Percentiles rank a stretch among this genome's conserved stretches.
These are phyloP conservation scores for Venturia aucupariae DNA, from an alignment of 2,329 filamentous ascomycete species.

Conservation along the genomic window DNA sequence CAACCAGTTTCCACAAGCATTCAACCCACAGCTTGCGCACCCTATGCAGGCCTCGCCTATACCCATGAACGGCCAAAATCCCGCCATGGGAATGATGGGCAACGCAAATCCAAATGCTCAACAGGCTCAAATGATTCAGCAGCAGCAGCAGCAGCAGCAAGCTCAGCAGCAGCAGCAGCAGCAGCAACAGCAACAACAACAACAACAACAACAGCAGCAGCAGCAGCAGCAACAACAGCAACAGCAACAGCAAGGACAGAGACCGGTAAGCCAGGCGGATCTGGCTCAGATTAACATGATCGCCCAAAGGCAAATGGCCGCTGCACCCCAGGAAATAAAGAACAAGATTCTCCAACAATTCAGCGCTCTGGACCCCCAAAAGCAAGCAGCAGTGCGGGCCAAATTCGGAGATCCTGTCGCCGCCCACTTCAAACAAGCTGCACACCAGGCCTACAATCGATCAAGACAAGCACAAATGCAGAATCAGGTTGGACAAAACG, in stretches of 20 bases:
- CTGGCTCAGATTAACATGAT: slow-evolving; percentile 13
- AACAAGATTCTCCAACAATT: slow-evolving; percentile 13
- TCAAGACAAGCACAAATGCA: background rate
- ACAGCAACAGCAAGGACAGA: slow-evolving; percentile 17
- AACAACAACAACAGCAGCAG: slow-evolving; percentile 20
- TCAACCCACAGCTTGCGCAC: slow-evolving; percentile 41
- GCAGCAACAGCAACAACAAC: slow-evolving; percentile 20
- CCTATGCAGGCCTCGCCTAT: slow-evolving; percentile 44
- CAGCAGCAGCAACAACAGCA: slow-evolving; percentile 25
- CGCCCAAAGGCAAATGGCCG: slow-evolving; percentile 5
- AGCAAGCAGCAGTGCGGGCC: background rate
- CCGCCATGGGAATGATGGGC: slow-evolving; percentile 20
- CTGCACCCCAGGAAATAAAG: slow-evolving; percentile 13
- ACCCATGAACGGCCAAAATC: slow-evolving; percentile 26
- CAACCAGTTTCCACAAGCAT: slow-evolving; percentile 31
- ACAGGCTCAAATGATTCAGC: slow-evolving; percentile 24
- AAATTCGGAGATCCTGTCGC: slow-evolving; percentile 6
- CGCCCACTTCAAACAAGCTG: background rate
- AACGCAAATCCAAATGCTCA: slow-evolving; percentile 10
- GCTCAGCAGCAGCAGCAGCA: slow-evolving; percentile 21
- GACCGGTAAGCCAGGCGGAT: slow-evolving; percentile 8
- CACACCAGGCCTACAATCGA: slow-evolving; percentile 1
- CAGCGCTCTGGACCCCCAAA: background rate
- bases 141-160: slow-evolving; percentile 12
- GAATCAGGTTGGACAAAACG: background rate